These are phyloP conservation scores for Suillus hirtellus DNA, from an alignment of 768 basidiomycete genomes.

Conservation along the genomic window DNA sequence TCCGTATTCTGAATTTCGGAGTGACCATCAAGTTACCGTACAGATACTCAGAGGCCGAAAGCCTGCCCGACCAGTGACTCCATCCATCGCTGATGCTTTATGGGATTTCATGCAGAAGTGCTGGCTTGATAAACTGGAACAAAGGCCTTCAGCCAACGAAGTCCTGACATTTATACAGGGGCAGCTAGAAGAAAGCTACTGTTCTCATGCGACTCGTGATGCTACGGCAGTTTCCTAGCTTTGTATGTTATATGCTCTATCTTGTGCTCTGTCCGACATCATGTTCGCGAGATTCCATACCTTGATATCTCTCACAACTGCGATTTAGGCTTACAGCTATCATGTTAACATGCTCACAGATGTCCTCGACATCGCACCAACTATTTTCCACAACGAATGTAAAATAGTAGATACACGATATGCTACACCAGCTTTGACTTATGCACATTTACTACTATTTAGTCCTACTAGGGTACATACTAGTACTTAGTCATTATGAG, in stretches of 20 bases:
- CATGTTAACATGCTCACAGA: background rate
- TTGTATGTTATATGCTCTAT: constrained; percentile 8
- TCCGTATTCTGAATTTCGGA: constrained; percentile 5
- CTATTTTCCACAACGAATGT: background rate
- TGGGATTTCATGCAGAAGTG: constrained; percentile 14
- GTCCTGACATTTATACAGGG: background rate
- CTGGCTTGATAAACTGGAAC: constrained; percentile 17
- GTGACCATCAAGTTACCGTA: constrained; percentile 5
- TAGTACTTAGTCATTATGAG: too few relatives aligned
- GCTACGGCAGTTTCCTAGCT: background rate
- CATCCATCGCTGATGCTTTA: background rate
- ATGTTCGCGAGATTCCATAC: background rate
- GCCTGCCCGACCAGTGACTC: background rate
- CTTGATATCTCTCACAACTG: too few relatives aligned
- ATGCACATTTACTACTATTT: background rate
- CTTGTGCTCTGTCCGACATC: background rate
- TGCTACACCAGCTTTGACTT: background rate
- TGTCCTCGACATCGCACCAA: background rate
- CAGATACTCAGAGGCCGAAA: constrained; percentile 1
- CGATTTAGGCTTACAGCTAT: too few relatives aligned
- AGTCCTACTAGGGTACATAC: background rate
- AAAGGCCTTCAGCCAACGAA: constrained; percentile 6
- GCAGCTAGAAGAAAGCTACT: background rate
- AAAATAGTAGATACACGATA: background rate
- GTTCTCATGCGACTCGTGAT: background rate